Evolutionary conservation across 371 early-diverging fungal genomes (phyloP), one percentile per base, ranked within the genome.

Genomic region (Apophysomyces trapeziformis): DNA sequence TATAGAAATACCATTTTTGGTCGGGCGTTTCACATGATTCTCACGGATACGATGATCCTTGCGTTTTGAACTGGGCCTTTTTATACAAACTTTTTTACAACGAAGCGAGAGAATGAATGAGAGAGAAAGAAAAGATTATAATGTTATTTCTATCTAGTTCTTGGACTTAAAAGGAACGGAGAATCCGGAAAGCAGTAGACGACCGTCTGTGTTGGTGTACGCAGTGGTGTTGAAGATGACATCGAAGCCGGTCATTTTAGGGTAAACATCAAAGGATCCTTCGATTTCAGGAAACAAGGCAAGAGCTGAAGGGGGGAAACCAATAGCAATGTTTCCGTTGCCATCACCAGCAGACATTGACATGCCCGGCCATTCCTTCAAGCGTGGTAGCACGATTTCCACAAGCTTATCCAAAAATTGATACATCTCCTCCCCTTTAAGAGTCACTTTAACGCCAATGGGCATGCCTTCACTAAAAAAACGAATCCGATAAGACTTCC

Each of bases 261-360:
- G 97, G 76, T 91, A 94, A 79, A 90, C 88, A 65, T 97, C 97
- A 78, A 95, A 97, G 64, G 93, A 92, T 39, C 90, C 89, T 82
- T 97, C 99, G 67, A 97, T 93, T 83, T 98, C 97, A 7, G 97
- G 97, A 87, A 97, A 98, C 58, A 98, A 80, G 35, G 93, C 93
- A 39, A 93, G 82, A 8, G 90, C 93, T 38, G 92, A 90, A 12
- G 92, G 84, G 35, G 90, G 91, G 68, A 98, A 89, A 13, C 95
- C 93, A 65, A 96, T 76, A 12, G 91, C 89, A 68, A 96, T 86
- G 71, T 90, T 91, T 41, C 96, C 97, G 54, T 89, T 86, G 47
- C 90, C 89, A 69, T 95, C 93, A 64, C 95, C 95, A 36, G 89
- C 80, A 66, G 83, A 87, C 75, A 86, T 84, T 6, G 83, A 78